phyloP scores from a whole-genome alignment of 1,284 basidiomycete genomes.

The Limonomyces culmigenus region DNA sequence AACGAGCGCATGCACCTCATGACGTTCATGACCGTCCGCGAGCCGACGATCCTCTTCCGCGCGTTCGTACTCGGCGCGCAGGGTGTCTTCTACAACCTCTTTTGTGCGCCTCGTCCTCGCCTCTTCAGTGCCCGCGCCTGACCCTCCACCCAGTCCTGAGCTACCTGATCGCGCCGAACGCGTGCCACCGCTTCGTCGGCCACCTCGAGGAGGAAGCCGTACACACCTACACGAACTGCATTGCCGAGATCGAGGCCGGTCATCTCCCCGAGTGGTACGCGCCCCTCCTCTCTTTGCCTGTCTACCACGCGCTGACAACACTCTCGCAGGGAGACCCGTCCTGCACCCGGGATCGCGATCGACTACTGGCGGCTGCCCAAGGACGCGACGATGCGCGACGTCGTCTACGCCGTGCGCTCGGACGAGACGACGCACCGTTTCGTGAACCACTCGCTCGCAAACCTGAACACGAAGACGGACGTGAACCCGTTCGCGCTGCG shows the following conservation, averaged over 20 bases:
- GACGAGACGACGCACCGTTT: slow-evolving; percentile 91
- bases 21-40: slow-evolving; percentile 78
- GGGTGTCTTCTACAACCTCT: slow-evolving; percentile 80
- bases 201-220: slow-evolving; percentile 93
- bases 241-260: slow-evolving; percentile 74
- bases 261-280: slow-evolving; percentile 73
- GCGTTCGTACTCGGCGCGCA: slow-evolving; percentile 75
- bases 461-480: slow-evolving; percentile 59
- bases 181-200: slow-evolving; percentile 91
- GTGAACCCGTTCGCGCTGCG: slow-evolving; percentile 84
- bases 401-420: slow-evolving; percentile 79
- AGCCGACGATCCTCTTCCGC: slow-evolving; percentile 69
- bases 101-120: slow-evolving; percentile 40
- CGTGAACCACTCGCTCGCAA: slow-evolving; percentile 85
- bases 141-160: slow-evolving; percentile 38
- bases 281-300: slow-evolving; percentile 2
- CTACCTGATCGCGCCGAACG: slow-evolving; percentile 69
- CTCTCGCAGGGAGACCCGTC: slow-evolving; percentile 26
- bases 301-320: slow-evolving; percentile 1
- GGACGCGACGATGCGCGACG: slow-evolving; percentile 70
- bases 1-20: slow-evolving; percentile 93
- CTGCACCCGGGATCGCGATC: slow-evolving; percentile 81
- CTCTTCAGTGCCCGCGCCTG: slow-evolving; percentile 2
- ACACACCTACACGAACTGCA: slow-evolving; percentile 45
- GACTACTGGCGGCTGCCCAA: slow-evolving; percentile 81